Evolutionary conservation across 371 early-diverging fungal species (phyloP).

Genomic region (Mycotypha africana): DNA sequence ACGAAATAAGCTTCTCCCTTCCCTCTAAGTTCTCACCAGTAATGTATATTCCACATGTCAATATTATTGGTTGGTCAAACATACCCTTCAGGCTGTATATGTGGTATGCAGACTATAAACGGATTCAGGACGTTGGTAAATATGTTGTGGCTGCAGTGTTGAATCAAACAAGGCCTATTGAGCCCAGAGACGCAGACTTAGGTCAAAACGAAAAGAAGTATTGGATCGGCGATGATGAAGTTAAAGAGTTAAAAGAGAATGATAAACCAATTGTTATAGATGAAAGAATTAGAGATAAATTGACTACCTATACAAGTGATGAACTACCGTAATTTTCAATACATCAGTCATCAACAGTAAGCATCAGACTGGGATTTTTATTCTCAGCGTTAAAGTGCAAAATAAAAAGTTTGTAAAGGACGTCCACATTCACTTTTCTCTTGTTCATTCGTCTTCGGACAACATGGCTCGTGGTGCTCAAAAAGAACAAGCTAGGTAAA

Average conservation of each 20-base stretch:
- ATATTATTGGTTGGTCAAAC: constrained; percentile 63
- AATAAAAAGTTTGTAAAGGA: too few relatives aligned
- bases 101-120: constrained; percentile 54
- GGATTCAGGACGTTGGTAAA: constrained; percentile 51
- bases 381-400: too few relatives aligned
- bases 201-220: constrained; percentile 51
- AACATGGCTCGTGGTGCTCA: constrained; percentile 53
- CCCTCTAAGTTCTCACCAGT: constrained; percentile 51
- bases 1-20: constrained; percentile 38
- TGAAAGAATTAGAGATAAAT: constrained; percentile 22
- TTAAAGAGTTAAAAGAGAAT: constrained; percentile 23
- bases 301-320: constrained; percentile 38
- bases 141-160: constrained; percentile 53
- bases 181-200: constrained; percentile 43
- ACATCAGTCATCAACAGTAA: too few relatives aligned
- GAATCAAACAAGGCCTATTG: constrained; percentile 48
- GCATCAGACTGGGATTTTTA: too few relatives aligned
- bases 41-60: constrained; percentile 63
- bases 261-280: constrained; percentile 37
- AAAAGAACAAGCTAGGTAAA: constrained; percentile 56
- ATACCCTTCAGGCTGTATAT: constrained; percentile 56
- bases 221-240: constrained; percentile 43
- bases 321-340: constrained; percentile 7
- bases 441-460: constrained; percentile 5
- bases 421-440: constrained; percentile 2